phyloP scores from a whole-genome alignment of 805 yeast genomes.

The Diddensiella santjacobensis region DNA sequence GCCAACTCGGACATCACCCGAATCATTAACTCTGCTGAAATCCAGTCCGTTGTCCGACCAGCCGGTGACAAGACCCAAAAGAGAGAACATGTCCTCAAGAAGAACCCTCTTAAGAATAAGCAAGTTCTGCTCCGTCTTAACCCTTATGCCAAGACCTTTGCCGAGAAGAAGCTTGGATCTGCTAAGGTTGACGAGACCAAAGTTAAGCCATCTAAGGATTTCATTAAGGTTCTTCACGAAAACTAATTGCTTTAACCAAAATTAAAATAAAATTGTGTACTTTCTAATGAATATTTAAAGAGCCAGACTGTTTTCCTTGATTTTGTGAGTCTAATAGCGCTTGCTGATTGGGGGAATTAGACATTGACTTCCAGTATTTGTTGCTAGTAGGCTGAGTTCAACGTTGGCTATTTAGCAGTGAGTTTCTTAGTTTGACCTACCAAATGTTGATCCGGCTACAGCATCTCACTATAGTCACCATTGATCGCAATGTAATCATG shows the following conservation, averaged over 20 bases:
- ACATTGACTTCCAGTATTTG: too few relatives aligned
- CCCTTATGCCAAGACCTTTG: constrained; percentile 98
- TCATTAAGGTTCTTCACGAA: constrained; percentile 31
- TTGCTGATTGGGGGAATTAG: too few relatives aligned
- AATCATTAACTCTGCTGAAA: constrained; percentile 98
- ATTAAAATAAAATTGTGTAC: not conserved
- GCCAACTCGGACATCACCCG: constrained; percentile 95
- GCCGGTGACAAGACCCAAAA: constrained; percentile 92
- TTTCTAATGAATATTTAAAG: not conserved
- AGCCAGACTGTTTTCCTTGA: too few relatives aligned
- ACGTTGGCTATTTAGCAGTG: too few relatives aligned
- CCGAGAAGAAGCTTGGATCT: constrained; percentile 87
- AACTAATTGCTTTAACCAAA: constrained; percentile 22
- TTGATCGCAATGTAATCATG: too few relatives aligned
- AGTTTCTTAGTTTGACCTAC: too few relatives aligned
- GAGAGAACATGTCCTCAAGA: constrained; percentile 94
- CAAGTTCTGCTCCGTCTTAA: constrained; percentile 95
- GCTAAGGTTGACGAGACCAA: constrained; percentile 64
- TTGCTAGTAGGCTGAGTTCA: too few relatives aligned
- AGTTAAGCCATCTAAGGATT: constrained; percentile 33
- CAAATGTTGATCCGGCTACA: too few relatives aligned
- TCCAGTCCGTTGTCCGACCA: constrained; percentile 95
- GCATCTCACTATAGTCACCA: too few relatives aligned
- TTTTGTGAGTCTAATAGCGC: too few relatives aligned
- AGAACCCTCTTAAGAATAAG: constrained; percentile 99